Base-by-base conservation (phyloP, 768 basidiomycete species). In the Cubamyces sp. region DNA sequence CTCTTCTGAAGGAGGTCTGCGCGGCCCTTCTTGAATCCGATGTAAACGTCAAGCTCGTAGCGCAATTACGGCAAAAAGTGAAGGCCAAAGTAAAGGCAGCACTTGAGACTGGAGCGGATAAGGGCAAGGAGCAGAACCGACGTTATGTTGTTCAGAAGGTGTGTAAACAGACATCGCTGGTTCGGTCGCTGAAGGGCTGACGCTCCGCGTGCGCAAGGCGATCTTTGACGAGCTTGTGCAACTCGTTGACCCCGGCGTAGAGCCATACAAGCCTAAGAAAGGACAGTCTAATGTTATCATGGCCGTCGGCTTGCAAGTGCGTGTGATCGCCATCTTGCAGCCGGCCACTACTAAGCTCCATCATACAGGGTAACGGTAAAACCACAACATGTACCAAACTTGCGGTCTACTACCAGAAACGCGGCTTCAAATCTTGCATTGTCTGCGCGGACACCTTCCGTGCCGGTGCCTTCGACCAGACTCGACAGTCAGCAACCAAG, bases 391-490 rank as follows among this genome's bases (percentile, higher is more conserved):
- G 97, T 76, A 99, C 97, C 11, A 99, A 98, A 71, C 87, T 99
- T 42, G 97, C 97, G 0, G 96, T 96, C 1, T 90, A 98, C 77
- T 98, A 98, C 74, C 95, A 96, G 74, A 91, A 92, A 71, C 88
- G 96, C 66, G 97, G 97, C 7, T 92, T 98, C 82, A 95, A 96
- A 74, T 91, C 96, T 14, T 93, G 90, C 63, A 95, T 99, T 56
- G 96, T 99, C 66, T 99, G 97, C 70, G 97, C 97, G 21, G 97
- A 99, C 75, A 99, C 97, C 0, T 99, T 99, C 81, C 92, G 97
- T 77, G 97, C 97, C 3, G 97, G 97, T 54, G 97, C 97, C 40
- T 99, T 99, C 76, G 97, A 99, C 76, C 97, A 99, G 75, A 94
- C 97, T 12, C 89, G 97, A 72, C 97, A 99, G 78, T 98, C 96